Conservation (phyloP, 192 early-diverging fungal species). For the Entrophospora sp. region DNA sequence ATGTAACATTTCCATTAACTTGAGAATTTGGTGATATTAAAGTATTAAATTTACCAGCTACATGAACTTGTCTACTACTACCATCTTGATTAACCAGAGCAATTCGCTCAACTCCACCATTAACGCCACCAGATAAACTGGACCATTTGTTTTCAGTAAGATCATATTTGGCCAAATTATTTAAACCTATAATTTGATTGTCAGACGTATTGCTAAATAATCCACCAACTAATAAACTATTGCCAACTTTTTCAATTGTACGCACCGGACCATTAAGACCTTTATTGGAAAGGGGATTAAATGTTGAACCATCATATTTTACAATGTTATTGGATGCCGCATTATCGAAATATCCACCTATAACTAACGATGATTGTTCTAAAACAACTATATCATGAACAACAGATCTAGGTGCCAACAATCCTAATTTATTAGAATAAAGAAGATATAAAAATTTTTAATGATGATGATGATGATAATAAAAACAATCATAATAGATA, state of each 20-base stretch:
- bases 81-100: not conserved
- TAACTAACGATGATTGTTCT: conserved; percentile 32
- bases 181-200: not conserved
- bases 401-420: conserved; percentile 32
- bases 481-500: not conserved
- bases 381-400: conserved; percentile 39
- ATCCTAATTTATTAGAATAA: not conserved
- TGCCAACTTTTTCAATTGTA: conserved; percentile 24
- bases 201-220: conserved; percentile 14
- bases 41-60: conserved; percentile 20
- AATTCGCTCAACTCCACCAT: conserved; percentile 14
- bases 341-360: conserved; percentile 55
- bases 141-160: not conserved
- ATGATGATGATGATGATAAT: not conserved
- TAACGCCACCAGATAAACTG: conserved; percentile 14
- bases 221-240: conserved; percentile 28
- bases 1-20: conserved; percentile 5
- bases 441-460: not conserved
- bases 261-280: conserved; percentile 44
- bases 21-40: not conserved
- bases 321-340: conserved; percentile 48
- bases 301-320: conserved; percentile 34
- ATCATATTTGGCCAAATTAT: conserved; percentile 16
- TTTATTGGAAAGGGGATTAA: conserved; percentile 20
- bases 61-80: not conserved